Evolutionary conservation across 495 filamentous ascomycete genomes (phyloP).

Genomic region (Collariella sp.): DNA sequence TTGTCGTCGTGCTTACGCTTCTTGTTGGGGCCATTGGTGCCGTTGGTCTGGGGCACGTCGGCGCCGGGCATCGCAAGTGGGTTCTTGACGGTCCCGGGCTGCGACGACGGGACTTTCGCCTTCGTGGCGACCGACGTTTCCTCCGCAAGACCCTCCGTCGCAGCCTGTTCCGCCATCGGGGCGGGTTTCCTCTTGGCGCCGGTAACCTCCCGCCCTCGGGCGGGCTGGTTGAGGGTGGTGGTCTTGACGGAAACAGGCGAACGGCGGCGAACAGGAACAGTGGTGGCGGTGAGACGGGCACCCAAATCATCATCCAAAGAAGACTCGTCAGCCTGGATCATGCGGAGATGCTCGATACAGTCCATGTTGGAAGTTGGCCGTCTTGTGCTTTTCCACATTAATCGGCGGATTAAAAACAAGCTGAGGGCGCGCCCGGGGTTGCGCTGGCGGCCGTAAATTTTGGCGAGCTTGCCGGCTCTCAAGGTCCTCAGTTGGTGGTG

Average conservation of each 20-base stretch:
- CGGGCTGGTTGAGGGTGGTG: background rate
- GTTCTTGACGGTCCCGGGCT: background rate
- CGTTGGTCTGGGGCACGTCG: background rate
- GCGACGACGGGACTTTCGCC: background rate
- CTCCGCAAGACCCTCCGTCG: background rate
- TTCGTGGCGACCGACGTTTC: background rate
- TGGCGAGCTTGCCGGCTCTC: background rate
- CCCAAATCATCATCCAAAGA: conserved; percentile 7
- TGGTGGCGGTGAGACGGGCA: background rate
- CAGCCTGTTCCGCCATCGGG: background rate
- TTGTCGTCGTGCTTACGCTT: conserved; percentile 8
- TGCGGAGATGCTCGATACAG: background rate
- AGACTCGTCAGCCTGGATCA: background rate
- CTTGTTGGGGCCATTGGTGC: background rate
- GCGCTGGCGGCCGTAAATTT: conserved; percentile 2
- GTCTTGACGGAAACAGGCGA: background rate
- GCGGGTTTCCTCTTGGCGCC: background rate
- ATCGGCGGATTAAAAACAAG: conserved; percentile 1
- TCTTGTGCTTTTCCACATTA: conserved; percentile 6
- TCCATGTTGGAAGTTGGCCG: conserved; percentile 1
- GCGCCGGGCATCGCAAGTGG: too few relatives aligned
- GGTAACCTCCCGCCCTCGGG: background rate
- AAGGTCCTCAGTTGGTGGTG: background rate
- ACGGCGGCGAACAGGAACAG: background rate
- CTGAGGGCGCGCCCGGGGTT: conserved; percentile 3